Base-by-base conservation (phyloP, 129 eudicot genomes). In the Erigeron canadensis region DNA sequence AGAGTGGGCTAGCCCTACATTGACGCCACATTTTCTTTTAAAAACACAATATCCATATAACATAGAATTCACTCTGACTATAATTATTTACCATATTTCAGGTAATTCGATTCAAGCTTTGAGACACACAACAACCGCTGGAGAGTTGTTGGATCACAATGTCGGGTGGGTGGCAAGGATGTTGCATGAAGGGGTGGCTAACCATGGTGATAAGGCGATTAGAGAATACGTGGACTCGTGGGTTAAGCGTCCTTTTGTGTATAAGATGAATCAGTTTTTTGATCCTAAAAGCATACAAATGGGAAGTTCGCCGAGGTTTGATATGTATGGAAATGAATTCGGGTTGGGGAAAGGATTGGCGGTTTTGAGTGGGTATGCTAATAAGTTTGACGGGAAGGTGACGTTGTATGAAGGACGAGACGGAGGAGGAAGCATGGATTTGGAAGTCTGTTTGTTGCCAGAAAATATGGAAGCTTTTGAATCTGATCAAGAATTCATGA, bases 311-410 rank as follows among this genome's bases (percentile, higher is more conserved):
- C 96, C 89, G 5, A 77, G 91, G 34, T 89, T 89, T 75, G 84
- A 86, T 18, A 75, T 89, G 87, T 89, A 89, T 13, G 91, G 91
- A 10, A 86, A 82, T 21, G 96, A 89, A 66, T 89, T 89, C 11
- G 91, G 96, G 37, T 40, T 89, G 57, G 96, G 96, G 50, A 89
- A 82, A 80, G 89, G 81, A 10, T 71, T 86, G 61, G 96, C 91
- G 22, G 41, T 86, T 63, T 66, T 79, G 38, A 89, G 89, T 55
- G 96, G 96, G 15, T 81, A 74, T 42, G 96, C 82, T 2, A 73
- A 86, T 43, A 86, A 83, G 77, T 83, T 81, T 61, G 87, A 85
- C 16, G 96, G 96, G 68, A 83, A 81, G 70, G 86, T 84, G 13
- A 73, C 77, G 4, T 37, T 84, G 71, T 86, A 71, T 50, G 87